Percentiles rank a stretch among this genome's conserved stretches.
Evolutionary conservation across 192 early-diverging fungal species (phyloP).

Genomic region (Coemansia aciculifera): DNA sequence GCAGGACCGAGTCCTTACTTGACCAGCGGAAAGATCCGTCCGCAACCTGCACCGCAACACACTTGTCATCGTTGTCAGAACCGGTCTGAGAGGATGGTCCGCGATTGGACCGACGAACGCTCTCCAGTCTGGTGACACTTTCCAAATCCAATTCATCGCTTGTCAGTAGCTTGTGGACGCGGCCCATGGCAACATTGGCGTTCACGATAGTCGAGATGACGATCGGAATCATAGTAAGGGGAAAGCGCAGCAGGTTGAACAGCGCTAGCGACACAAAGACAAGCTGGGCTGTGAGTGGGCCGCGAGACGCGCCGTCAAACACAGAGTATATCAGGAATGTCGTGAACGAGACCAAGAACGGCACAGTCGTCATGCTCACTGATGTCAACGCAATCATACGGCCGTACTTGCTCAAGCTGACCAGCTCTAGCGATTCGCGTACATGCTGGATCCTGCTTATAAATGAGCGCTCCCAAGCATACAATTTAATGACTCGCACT

Average conservation of each 20-base stretch:
- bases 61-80: background rate
- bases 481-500: conserved; percentile 94
- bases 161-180: conserved; percentile 76
- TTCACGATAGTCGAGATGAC: conserved; percentile 78
- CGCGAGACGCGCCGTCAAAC: conserved; percentile 57
- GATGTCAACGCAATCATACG: conserved; percentile 65
- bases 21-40: conserved; percentile 60
- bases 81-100: background rate
- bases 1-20: conserved; percentile 27
- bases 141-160: conserved; percentile 78
- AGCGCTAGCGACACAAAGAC: conserved; percentile 89
- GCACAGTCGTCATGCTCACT: conserved; percentile 85
- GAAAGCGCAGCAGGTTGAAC: conserved; percentile 94
- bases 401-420: conserved; percentile 77
- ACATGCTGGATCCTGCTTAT: conserved; percentile 62
- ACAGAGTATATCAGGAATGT: conserved; percentile 79
- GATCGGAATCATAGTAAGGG: conserved; percentile 79
- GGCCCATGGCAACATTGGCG: conserved; percentile 79
- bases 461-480: conserved; percentile 92
- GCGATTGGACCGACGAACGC: background rate
- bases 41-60: conserved; percentile 50
- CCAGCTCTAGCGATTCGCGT: conserved; percentile 76
- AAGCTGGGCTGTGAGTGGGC: conserved; percentile 63
- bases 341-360: conserved; percentile 84
- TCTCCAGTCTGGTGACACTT: conserved; percentile 59